phyloP scores from a whole-genome alignment of 352 stramenopile species.

The Phytophthora hybrid region DNA sequence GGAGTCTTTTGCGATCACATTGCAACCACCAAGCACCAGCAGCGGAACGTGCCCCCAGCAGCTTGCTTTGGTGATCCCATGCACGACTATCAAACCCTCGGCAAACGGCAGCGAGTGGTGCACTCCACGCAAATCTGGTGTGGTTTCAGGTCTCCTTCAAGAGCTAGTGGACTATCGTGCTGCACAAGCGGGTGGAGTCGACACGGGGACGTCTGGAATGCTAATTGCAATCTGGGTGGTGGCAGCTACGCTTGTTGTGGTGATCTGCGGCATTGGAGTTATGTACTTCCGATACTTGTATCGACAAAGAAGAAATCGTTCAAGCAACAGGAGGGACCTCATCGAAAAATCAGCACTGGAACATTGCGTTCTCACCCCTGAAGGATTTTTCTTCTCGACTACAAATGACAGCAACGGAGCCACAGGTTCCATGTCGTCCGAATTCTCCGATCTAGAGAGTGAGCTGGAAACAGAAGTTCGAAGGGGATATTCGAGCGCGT shows the following conservation, averaged over 20 bases:
- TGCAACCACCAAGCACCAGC: slow-evolving; percentile 17
- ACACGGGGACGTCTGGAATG: slow-evolving; percentile 21
- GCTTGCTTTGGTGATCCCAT: slow-evolving; percentile 52
- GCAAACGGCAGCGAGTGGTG: slow-evolving; percentile 49
- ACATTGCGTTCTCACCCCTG: slow-evolving; percentile 22
- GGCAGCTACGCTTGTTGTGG: slow-evolving; percentile 15
- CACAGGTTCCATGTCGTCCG: slow-evolving; percentile 28
- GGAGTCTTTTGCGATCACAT: slow-evolving; percentile 52
- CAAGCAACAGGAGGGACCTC: slow-evolving; percentile 6
- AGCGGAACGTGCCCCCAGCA: slow-evolving; percentile 30
- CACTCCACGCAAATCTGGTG: slow-evolving; percentile 36
- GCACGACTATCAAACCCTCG: slow-evolving; percentile 30
- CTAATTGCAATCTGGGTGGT: slow-evolving; percentile 40
- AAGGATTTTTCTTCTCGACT: slow-evolving; percentile 25
- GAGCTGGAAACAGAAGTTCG: slow-evolving; percentile 28
- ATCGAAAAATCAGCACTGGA: slow-evolving; percentile 32
- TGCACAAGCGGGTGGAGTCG: background rate
- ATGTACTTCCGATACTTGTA: slow-evolving; percentile 26
- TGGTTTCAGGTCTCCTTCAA: slow-evolving; percentile 36
- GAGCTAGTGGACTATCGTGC: slow-evolving; percentile 20
- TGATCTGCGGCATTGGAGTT: slow-evolving; percentile 33
- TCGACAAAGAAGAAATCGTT: slow-evolving; percentile 4
- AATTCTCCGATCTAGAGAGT: slow-evolving; percentile 27
- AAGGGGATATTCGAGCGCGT: slow-evolving; percentile 20
- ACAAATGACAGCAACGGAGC: slow-evolving; percentile 20